Evolutionary conservation across 2,329 filamentous ascomycete species (phyloP).

Genomic region (Neophaeococcomyces aloes): DNA sequence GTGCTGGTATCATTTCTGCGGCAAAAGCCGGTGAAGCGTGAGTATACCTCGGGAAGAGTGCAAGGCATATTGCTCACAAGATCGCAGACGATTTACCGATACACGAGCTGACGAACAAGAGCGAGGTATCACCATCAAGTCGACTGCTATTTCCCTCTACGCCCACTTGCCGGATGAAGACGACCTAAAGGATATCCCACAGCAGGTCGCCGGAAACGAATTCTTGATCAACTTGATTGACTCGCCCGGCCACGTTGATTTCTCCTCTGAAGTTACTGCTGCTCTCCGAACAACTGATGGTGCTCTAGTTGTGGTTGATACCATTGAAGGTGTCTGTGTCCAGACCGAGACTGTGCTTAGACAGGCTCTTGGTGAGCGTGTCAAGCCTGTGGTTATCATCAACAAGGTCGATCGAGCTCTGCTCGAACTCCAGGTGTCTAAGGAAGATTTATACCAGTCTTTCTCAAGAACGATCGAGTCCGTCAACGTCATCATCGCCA

Average conservation of each 20-base stretch:
- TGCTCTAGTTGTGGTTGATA: slow-evolving; percentile 99
- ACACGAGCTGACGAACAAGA: slow-evolving; percentile 97
- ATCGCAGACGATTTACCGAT: slow-evolving; percentile 67
- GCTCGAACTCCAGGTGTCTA: slow-evolving; percentile 94
- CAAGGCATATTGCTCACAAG: slow-evolving; percentile 9
- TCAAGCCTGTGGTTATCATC: slow-evolving; percentile 99
- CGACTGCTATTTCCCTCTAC: slow-evolving; percentile 97
- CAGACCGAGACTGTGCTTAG: slow-evolving; percentile 99
- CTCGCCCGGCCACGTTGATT: slow-evolving; percentile 99
- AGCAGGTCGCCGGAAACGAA: slow-evolving; percentile 81
- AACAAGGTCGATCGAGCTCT: slow-evolving; percentile 99
- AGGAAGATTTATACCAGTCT: slow-evolving; percentile 99
- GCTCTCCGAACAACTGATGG: slow-evolving; percentile 99
- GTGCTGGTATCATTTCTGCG: slow-evolving; percentile 98
- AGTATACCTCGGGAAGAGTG: slow-evolving; percentile 5
- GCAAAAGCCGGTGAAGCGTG: slow-evolving; percentile 84
- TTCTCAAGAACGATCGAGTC: slow-evolving; percentile 99
- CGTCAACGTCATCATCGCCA: slow-evolving; percentile 99
- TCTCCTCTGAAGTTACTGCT: slow-evolving; percentile 98
- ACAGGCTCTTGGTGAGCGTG: slow-evolving; percentile 98
- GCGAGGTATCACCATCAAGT: slow-evolving; percentile 99
- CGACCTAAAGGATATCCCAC: slow-evolving; percentile 88
- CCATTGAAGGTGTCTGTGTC: slow-evolving; percentile 98
- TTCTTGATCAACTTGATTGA: slow-evolving; percentile 99
- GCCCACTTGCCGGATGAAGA: slow-evolving; percentile 69